Conservation (phyloP, 192 early-diverging fungal species). For the Gigaspora rosea region DNA sequence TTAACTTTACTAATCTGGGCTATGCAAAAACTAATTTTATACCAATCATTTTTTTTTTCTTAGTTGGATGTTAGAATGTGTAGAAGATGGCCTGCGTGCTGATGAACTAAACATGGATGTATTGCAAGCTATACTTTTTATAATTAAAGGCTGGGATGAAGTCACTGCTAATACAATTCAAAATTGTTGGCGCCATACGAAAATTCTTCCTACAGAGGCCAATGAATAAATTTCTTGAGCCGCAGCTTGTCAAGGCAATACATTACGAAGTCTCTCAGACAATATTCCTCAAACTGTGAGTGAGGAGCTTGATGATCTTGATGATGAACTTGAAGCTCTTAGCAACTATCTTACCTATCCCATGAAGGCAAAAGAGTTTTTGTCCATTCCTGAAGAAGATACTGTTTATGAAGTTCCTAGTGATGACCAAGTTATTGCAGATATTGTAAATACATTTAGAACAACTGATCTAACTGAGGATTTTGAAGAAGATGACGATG, state of each 20-base stretch:
- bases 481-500: background rate
- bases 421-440: conserved; percentile 21
- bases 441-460: background rate
- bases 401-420: conserved; percentile 20
- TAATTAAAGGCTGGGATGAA: too few species aligned
- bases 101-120: too few species aligned
- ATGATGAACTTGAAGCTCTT: background rate
- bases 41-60: background rate
- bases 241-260: too few species aligned
- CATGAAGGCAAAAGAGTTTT: conserved; percentile 17
- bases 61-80: too few species aligned
- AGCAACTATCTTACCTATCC: background rate
- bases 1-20: too few species aligned
- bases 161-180: background rate
- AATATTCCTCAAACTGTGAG: background rate
- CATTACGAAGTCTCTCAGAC: background rate
- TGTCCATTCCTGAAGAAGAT: conserved; percentile 23
- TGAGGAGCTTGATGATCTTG: background rate
- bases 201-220: conserved; percentile 2
- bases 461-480: background rate
- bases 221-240: too few species aligned
- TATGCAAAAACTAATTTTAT: too few species aligned
- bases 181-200: conserved; percentile 4
- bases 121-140: too few species aligned
- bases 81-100: too few species aligned